A percentile compares a stretch with the other conserved stretches of the same genome.
Conservation (phyloP, 176 grass and related monocot species). For the Stipa capillata region DNA sequence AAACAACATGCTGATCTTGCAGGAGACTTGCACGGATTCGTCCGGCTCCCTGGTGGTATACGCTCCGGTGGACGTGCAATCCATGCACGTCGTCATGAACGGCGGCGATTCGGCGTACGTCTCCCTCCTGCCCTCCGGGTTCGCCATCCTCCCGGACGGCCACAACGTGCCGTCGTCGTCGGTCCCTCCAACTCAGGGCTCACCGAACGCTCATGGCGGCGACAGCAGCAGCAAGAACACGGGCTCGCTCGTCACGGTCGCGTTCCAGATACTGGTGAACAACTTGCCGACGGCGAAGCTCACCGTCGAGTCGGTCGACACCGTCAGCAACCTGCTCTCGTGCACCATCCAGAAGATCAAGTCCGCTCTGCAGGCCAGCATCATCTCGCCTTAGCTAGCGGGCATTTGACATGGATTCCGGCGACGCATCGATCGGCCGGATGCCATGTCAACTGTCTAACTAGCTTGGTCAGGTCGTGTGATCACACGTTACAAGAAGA, state of each 20-base stretch:
- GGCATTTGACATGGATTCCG: conserved; percentile 52
- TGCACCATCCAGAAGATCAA: conserved; percentile 85
- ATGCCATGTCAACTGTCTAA: conserved; percentile 49
- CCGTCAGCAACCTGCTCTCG: conserved; percentile 56
- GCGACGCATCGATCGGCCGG: not conserved
- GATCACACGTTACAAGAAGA: not conserved
- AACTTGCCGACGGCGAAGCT: conserved; percentile 63
- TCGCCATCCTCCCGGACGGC: conserved; percentile 61
- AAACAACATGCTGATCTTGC: conserved; percentile 64
- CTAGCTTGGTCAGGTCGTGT: not conserved
- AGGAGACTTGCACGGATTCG: conserved; percentile 58
- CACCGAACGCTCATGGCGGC: not conserved
- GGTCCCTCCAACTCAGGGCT: not conserved
- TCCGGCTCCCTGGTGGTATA: conserved; percentile 53
- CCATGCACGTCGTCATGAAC: conserved; percentile 71
- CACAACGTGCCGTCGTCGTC: not conserved
- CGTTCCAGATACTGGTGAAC: conserved; percentile 73
- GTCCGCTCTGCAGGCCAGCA: conserved; percentile 43
- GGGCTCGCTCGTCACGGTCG: conserved; percentile 62
- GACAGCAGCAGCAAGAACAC: not conserved
- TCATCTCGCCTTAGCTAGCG: conserved; percentile 36
- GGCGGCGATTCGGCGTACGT: conserved; percentile 62
- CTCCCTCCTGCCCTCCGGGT: conserved; percentile 60
- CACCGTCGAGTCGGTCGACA: conserved; percentile 55
- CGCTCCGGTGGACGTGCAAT: conserved; percentile 58